These are phyloP conservation scores for Hevea brasiliensis DNA, from an alignment of 345 rosid genomes.

Conservation along the genomic window DNA sequence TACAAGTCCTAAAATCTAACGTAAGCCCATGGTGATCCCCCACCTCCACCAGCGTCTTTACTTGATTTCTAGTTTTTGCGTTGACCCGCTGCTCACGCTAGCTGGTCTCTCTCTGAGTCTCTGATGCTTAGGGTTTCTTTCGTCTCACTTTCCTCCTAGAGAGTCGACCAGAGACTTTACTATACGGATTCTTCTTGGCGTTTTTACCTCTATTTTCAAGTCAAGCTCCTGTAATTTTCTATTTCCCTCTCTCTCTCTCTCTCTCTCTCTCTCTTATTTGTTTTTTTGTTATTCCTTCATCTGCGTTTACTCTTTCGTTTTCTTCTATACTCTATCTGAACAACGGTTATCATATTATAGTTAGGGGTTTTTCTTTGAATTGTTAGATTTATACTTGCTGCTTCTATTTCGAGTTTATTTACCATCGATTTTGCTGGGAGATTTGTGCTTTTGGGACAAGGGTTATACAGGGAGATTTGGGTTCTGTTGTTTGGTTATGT, in stretches of 20 bases:
- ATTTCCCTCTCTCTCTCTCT: no score
- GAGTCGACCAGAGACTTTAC: background rate
- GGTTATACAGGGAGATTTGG: slow-evolving; percentile 10
- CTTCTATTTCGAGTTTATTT: background rate
- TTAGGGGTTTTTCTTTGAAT: slow-evolving; percentile 1
- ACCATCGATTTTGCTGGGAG: background rate
- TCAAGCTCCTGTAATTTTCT: no score
- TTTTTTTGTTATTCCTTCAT: no score
- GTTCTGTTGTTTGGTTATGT: background rate
- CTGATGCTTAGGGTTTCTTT: background rate
- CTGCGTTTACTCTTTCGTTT: no score
- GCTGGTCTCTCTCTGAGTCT: background rate
- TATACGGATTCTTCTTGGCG: background rate
- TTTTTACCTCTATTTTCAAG: no score
- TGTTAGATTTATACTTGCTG: background rate
- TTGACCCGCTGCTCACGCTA: slow-evolving; percentile 9
- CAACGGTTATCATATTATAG: no score
- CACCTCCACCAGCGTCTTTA: background rate
- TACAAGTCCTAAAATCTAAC: no score
- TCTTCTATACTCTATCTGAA: background rate
- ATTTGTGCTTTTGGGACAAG: background rate
- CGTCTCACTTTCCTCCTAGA: background rate
- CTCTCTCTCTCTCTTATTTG: no score
- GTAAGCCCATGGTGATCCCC: no score
- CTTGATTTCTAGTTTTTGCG: background rate